Conservation (phyloP, 495 filamentous ascomycete genomes). For the Cercophora sp. region DNA sequence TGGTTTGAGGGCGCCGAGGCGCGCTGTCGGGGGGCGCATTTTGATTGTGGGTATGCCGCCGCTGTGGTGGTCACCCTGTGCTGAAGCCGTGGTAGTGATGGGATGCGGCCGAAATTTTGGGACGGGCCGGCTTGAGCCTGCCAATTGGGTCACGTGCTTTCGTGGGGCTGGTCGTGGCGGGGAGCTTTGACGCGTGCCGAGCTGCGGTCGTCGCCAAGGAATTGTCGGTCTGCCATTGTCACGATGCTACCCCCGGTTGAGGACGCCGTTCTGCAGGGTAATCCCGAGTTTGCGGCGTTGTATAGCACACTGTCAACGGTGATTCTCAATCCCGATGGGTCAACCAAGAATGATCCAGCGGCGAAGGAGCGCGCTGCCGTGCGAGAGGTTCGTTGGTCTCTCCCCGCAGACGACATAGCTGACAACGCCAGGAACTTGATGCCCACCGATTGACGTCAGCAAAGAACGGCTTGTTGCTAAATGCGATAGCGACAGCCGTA, state of each 20-base stretch:
- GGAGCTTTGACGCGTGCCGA: not conserved
- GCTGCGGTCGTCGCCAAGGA: not conserved
- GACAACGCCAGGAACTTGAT: constrained; percentile 34
- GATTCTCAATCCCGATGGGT: constrained; percentile 59
- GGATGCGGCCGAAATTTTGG: too few species aligned
- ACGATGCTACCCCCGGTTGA: constrained; percentile 66
- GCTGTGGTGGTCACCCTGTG: not conserved
- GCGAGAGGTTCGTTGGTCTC: constrained; percentile 41
- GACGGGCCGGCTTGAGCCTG: too few species aligned
- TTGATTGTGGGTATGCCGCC: not conserved
- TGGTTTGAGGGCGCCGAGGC: constrained; percentile 8
- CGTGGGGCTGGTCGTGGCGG: constrained; percentile 11
- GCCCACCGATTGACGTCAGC: constrained; percentile 37
- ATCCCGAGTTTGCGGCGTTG: constrained; percentile 61
- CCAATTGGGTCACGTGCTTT: constrained; percentile 26
- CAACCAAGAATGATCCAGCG: constrained; percentile 51
- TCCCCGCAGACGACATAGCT: not conserved
- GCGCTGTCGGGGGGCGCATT: not conserved
- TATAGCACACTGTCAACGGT: constrained; percentile 57
- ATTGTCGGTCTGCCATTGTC: not conserved
- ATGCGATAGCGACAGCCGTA: constrained; percentile 33
- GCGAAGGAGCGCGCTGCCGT: constrained; percentile 52
- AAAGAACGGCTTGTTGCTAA: constrained; percentile 35
- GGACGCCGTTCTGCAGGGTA: constrained; percentile 54
- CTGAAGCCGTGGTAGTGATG: too few species aligned